Base-by-base conservation (phyloP, 768 basidiomycete species). In the Heimioporus sp. region DNA sequence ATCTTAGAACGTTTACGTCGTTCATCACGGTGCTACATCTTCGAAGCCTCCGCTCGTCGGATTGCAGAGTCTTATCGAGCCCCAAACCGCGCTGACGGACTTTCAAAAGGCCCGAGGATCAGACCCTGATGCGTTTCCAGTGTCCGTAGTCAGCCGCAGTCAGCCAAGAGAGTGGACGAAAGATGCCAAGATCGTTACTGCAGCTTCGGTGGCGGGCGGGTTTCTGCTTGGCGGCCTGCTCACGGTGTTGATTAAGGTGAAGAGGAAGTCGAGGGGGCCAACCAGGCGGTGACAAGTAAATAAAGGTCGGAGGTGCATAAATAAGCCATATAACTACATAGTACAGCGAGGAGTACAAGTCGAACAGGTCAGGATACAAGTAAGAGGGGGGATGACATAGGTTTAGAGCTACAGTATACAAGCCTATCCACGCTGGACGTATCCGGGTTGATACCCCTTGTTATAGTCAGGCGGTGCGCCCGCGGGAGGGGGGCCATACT, bases 1-100 rank as follows among this genome's bases (percentile, higher is more conserved):
- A 49, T 50, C 12, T 50, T 50, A 80, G 81, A 85, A 82, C 59
- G 77, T 79, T 24, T 83, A 83, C 49, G 75, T 72, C 38, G 71
- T 73, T 34, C 79, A 83, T 56, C 75, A 78, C 44, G 72, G 65
- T 30, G 64, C 65, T 38, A 79, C 72, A 28, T 59, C 71, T 10
- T 64, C 62, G 3, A 64, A 68, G 30, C 70, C 73, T 19, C 78
- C 80, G 4, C 48, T 60, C 37, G 69, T 83, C 41, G 82, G 80
- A 21, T 66, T 84, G 13, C 57, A 74, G 57, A 71, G 64, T 46
- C 63, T 75, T 38, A 83, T 78, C 1, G 68, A 82, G 55, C 56
- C 72, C 1, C 48, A 52, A 1, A 28, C 59, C 2, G 69, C 79
- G 16, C 55, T 77, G 21, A 50, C 47, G 19, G 68, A 72, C 17